Base-by-base conservation (phyloP, 768 basidiomycete species). In the Trametes cubensis region DNA sequence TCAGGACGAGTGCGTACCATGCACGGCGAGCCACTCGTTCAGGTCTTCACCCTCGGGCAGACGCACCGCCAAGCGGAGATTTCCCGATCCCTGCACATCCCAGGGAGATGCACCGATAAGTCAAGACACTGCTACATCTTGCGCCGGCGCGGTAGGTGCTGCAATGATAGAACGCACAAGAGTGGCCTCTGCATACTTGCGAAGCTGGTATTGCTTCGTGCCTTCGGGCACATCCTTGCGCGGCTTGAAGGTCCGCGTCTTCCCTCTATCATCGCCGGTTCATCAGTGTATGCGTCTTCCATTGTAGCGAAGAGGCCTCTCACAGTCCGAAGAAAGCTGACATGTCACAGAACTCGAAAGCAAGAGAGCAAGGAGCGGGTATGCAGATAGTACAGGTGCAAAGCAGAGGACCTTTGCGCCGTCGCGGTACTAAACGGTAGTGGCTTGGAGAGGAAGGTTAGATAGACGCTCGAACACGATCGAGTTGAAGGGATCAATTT, bases 21-120 rank as follows among this genome's bases (percentile, higher is more conserved):
- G 96, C 8, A 99, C 96, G 14, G 97, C 97, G n/a, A 99, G 87
- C 97, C 97, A 99, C 76, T 99, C 97, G 67, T 95, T 96, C 69
- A 87, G 75, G 73, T 99, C 97, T 75, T 99, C 97, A 41, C 97
- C 97, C 67, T 98, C 97, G 0, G 97, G 97, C 20, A 98, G 81
- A 64, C 90, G 87, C 21, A 99, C 97, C 0, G 97, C 95, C 48
- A 91, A 79, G 60, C 95, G 81, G 63, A 99, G 78, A 77, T 98
- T 98, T 7, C 97, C 97, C 10, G 95, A 98, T 48, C 96, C 95
- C 95, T 96, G 59, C 18, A 23, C 20, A 26, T 26, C 49, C 28
- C 39, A 25, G 60, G 47, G 54, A 18, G 23, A 14, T 47, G 34
- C 34, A 34, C 34, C 34, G 34, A 34, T 34, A 34, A 11, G 34